These are phyloP conservation scores for Podospora conica DNA, from an alignment of 495 filamentous ascomycete genomes.

Conservation along the genomic window DNA sequence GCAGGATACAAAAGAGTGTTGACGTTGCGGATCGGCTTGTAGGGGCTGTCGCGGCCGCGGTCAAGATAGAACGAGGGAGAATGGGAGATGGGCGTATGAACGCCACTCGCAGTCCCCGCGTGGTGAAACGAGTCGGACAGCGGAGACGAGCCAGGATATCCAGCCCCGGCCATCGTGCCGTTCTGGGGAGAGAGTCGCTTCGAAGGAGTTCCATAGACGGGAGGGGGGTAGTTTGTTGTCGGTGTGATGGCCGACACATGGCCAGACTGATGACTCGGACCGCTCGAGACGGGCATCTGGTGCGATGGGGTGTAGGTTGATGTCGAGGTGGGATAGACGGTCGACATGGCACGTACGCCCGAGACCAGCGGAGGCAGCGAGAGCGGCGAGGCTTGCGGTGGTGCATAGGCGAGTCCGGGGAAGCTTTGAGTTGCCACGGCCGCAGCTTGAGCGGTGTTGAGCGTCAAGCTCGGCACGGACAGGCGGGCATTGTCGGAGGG, in stretches of 20 bases:
- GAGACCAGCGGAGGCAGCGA: constrained; percentile 41
- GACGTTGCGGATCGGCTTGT: constrained; percentile 82
- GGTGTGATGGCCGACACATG: constrained; percentile 13
- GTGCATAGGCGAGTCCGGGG: constrained; percentile 23
- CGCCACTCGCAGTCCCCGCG: constrained; percentile 29
- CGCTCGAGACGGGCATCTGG: constrained; percentile 27
- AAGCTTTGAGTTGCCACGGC: constrained; percentile 14
- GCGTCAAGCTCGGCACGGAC: constrained; percentile 37
- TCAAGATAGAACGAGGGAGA: constrained; percentile 55
- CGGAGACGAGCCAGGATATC: constrained; percentile 42
- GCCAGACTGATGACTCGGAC: constrained; percentile 16
- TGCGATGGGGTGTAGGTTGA: constrained; percentile 29
- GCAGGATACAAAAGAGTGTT: constrained; percentile 86
- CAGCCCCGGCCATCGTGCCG: constrained; percentile 24
- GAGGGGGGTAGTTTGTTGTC: constrained; percentile 19
- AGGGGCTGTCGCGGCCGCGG: constrained; percentile 73
- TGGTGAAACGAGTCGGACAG: constrained; percentile 42
- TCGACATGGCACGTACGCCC: constrained; percentile 46
- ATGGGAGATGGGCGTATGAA: constrained; percentile 50
- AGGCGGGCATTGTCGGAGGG: constrained; percentile 27
- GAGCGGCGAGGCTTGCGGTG: constrained; percentile 29
- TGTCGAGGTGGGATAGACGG: constrained; percentile 34
- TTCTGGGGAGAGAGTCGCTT: constrained; percentile 35
- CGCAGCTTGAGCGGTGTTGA: constrained; percentile 31
- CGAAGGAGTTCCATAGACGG: constrained; percentile 37